A percentile compares a stretch with the other conserved stretches of the same genome.
Conservation (phyloP, 2,329 filamentous ascomycete species). For the Venturia nashicola region DNA sequence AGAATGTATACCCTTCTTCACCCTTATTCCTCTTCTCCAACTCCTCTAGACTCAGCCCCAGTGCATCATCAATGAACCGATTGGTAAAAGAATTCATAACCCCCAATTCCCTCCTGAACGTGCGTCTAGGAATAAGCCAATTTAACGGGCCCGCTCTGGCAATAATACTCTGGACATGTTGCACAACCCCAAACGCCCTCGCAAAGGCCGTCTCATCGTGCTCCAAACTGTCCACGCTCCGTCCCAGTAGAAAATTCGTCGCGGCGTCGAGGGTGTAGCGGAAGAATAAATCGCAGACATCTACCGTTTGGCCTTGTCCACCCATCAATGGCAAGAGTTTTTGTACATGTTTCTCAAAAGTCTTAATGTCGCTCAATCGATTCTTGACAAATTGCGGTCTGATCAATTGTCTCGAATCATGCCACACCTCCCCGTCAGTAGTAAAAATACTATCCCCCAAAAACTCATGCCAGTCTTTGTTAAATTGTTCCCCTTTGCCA, state of each 20-base stretch:
- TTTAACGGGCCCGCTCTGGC: slow-evolving; percentile 53
- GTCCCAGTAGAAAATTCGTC: slow-evolving; percentile 76
- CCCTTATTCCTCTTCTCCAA: slow-evolving; percentile 61
- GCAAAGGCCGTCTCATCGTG: slow-evolving; percentile 57
- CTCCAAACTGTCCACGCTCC: slow-evolving; percentile 51
- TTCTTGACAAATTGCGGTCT: slow-evolving; percentile 80
- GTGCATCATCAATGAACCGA: slow-evolving; percentile 62
- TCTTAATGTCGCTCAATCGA: slow-evolving; percentile 67
- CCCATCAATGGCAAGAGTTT: slow-evolving; percentile 56
- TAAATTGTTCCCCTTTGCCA: slow-evolving; percentile 68
- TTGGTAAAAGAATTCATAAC: slow-evolving; percentile 66
- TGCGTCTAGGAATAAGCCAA: slow-evolving; percentile 47
- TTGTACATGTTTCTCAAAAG: slow-evolving; percentile 69
- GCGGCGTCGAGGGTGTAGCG: slow-evolving; percentile 72
- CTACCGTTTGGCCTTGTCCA: slow-evolving; percentile 38
- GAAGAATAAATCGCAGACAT: slow-evolving; percentile 70
- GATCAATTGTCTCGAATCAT: slow-evolving; percentile 66
- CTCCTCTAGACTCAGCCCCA: slow-evolving; percentile 57
- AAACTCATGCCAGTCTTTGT: slow-evolving; percentile 62
- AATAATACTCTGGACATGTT: slow-evolving; percentile 58
- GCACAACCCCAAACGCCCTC: slow-evolving; percentile 69
- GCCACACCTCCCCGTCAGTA: slow-evolving; percentile 71
- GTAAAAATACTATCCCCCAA: slow-evolving; percentile 58
- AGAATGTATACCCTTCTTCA: slow-evolving; percentile 66
- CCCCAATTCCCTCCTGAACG: slow-evolving; percentile 52